Evolutionary conservation across 345 rosid genomes (phyloP), one percentile per base, ranked within the genome.

Genomic region (Sapria himalayana): DNA sequence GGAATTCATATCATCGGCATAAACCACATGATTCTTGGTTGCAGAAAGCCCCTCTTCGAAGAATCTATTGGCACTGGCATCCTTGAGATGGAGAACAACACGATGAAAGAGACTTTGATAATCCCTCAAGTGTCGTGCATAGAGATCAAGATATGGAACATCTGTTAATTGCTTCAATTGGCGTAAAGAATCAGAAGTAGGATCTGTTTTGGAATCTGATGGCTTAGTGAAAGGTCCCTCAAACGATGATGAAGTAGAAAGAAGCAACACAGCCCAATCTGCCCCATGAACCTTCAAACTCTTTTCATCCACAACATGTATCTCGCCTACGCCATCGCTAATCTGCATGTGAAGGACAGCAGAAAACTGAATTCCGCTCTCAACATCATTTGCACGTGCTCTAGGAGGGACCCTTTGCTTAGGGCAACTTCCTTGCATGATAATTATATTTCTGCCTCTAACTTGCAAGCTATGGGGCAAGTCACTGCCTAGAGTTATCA

Each of bases 211-310:
- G 42, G 98, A 89, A 55, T 72, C 82, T 36, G 19, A 56, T 22
- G 98, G 94, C 51, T 59, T 60, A 1, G 57, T 67, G 49, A 78
- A 71, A 17, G 98, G 89, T 6, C 94, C 93, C 6, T 74, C 82
- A 51, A 82, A 89, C 7, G 82, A 76, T 50, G 98, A 78, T 20
- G 82, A 62, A 54, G 85, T 71, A 8, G 57, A 60, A 13, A 82
- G 52, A 41, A 50, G 52, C 45, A 82, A 38, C 56, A 78, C 69
- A 8, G 69, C 89, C 93, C 91, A 78, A 55, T 76, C 92, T 0
- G 81, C 60, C 18, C 85, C 75, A 25, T 70, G 62, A 41, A 89
- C 82, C 55, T 61, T 81, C 48, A 89, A 59, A 59, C 57, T 82
- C 46, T 59, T 61, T 46, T 59, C 80, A 58, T 60, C 73, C 50